Evolutionary conservation across 306 rosid genomes (phyloP).

Genomic region (Inga laurina): DNA sequence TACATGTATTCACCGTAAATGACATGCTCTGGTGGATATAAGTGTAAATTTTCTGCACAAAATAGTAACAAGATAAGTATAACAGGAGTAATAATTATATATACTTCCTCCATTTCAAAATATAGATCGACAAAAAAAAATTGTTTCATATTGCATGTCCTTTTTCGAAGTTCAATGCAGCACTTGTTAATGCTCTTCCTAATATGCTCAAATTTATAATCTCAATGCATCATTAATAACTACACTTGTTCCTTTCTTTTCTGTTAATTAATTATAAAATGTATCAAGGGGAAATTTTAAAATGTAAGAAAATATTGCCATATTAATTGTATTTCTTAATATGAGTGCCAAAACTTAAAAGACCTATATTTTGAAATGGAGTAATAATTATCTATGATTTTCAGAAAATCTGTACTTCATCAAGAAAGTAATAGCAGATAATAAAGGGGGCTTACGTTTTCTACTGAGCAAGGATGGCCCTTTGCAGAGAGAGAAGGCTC

Average conservation of each 20-base stretch:
- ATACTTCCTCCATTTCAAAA: neutral
- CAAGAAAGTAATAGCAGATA: slow-evolving; percentile 8
- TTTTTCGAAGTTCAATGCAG: neutral
- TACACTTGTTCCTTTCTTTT: neutral
- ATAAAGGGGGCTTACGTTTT: neutral
- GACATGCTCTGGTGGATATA: slow-evolving; percentile 81
- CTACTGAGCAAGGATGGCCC: too few species aligned
- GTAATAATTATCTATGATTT: slow-evolving; percentile 7
- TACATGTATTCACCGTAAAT: slow-evolving; percentile 83
- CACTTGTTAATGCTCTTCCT: neutral
- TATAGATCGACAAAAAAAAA: too few species aligned
- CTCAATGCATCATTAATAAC: neutral
- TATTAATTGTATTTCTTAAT: too few species aligned
- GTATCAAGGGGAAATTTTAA: too few species aligned
- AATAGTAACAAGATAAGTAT: slow-evolving; percentile 27
- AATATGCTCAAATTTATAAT: neutral
- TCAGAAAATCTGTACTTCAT: slow-evolving; percentile 8
- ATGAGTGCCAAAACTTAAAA: too few species aligned
- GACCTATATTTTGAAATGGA: too few species aligned
- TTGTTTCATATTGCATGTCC: neutral
- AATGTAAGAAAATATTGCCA: too few species aligned
- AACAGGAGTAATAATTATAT: slow-evolving; percentile 13
- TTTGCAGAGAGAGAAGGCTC: too few species aligned
- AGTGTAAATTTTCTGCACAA: slow-evolving; percentile 68
- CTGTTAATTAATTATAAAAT: too few species aligned